Evolutionary conservation across 2,329 filamentous ascomycete species (phyloP).

Genomic region (Eurotiales sp.): DNA sequence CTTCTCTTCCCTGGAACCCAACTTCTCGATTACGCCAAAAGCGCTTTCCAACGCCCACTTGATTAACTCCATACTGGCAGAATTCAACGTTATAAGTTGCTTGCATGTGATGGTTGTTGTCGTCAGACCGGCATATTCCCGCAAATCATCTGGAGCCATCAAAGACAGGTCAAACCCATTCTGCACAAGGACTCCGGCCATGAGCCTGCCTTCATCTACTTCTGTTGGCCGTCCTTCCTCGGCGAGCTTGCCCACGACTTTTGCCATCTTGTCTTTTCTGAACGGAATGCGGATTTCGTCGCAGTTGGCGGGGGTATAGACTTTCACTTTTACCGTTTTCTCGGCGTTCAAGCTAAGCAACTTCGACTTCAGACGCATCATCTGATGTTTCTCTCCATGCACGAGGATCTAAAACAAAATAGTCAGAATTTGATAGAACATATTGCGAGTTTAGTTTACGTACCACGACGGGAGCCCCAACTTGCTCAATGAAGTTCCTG

Average conservation of each 20-base stretch:
- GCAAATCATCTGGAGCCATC: constrained; percentile 93
- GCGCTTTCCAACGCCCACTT: constrained; percentile 92
- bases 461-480: constrained; percentile 87
- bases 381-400: constrained; percentile 95
- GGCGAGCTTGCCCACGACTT: constrained; percentile 91
- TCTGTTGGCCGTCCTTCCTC: constrained; percentile 66
- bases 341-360: constrained; percentile 85
- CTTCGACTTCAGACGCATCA: constrained; percentile 95
- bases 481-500: constrained; percentile 92
- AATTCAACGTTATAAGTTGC: constrained; percentile 81
- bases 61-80: constrained; percentile 85
- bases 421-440: not conserved
- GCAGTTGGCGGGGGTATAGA: constrained; percentile 90
- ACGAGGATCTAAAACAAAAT: constrained; percentile 80
- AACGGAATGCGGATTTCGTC: constrained; percentile 94
- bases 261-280: constrained; percentile 89
- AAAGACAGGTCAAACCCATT: constrained; percentile 97
- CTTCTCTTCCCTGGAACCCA: constrained; percentile 25
- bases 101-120: constrained; percentile 93
- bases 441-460: constrained; percentile 38
- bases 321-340: constrained; percentile 78
- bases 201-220: constrained; percentile 54
- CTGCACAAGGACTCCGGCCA: constrained; percentile 89
- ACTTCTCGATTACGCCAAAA: constrained; percentile 74
- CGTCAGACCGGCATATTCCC: constrained; percentile 94